Percentiles rank a stretch among this genome's conserved stretches.
phyloP scores from a whole-genome alignment of 2,329 filamentous ascomycete species.

The Calycina herbarum region DNA sequence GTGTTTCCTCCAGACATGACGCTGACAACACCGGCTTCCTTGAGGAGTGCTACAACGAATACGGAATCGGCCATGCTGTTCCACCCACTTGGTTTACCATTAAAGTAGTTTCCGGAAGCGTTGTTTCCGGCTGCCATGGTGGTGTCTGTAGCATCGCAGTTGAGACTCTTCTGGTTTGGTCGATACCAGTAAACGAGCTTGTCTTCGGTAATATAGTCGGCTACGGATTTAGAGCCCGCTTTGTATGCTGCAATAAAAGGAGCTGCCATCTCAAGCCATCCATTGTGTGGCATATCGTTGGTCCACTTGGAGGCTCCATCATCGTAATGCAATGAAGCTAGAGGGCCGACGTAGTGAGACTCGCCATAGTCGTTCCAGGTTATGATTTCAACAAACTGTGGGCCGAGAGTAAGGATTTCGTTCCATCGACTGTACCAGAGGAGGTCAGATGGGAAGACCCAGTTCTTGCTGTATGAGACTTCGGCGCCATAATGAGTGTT shows the following conservation, averaged over 20 bases:
- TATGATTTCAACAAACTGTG: conserved; percentile 46
- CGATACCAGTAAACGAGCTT: conserved; percentile 45
- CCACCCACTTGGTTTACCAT: conserved; percentile 29
- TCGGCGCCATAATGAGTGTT: conserved; percentile 38
- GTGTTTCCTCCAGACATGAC: conserved; percentile 33
- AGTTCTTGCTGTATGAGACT: conserved; percentile 42
- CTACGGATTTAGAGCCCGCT: conserved; percentile 19
- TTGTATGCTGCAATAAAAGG: conserved; percentile 21
- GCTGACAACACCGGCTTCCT: conserved; percentile 30
- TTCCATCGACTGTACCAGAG: conserved; percentile 45
- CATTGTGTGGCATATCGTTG: conserved; percentile 24
- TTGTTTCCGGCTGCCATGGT: conserved; percentile 32
- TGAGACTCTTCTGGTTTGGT: conserved; percentile 33
- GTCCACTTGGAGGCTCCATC: conserved; percentile 41
- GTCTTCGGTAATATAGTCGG: conserved; percentile 29
- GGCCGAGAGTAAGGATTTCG: conserved; percentile 41
- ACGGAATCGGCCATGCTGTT: conserved; percentile 36
- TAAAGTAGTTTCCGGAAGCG: conserved; percentile 26
- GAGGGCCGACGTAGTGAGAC: conserved; percentile 51
- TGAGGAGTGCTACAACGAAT: conserved; percentile 35
- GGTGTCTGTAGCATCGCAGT: conserved; percentile 37
- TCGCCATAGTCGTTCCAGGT: conserved; percentile 55
- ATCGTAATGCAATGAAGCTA: conserved; percentile 39
- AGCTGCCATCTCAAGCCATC: conserved; percentile 26
- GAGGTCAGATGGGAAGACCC: conserved; percentile 44